phyloP scores from a whole-genome alignment of 148 eudicot genomes.

The Fagopyrum tataricum region DNA sequence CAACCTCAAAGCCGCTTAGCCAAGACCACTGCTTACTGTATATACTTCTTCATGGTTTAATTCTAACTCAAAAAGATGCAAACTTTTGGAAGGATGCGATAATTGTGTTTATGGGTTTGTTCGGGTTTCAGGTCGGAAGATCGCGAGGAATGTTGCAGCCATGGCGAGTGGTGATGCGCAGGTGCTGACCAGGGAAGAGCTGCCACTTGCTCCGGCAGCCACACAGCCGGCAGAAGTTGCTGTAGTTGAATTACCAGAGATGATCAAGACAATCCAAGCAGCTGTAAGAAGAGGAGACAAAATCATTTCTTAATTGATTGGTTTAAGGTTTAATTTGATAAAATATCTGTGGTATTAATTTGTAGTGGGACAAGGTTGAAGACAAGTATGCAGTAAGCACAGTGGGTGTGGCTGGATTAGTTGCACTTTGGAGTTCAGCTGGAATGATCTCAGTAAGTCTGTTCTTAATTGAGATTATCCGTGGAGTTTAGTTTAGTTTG shows the following conservation, averaged over 20 bases:
- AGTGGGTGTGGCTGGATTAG: conserved; percentile 55
- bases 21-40: conserved; percentile 54
- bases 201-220: neutral
- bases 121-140: conserved; percentile 42
- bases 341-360: neutral
- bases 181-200: conserved; percentile 16
- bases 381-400: conserved; percentile 91
- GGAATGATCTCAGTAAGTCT: conserved; percentile 73
- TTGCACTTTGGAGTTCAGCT: conserved; percentile 56
- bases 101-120: neutral
- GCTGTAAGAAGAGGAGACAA: conserved; percentile 33
- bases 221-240: conserved; percentile 24
- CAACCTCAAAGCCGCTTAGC: conserved; percentile 38
- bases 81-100: neutral
- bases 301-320: neutral
- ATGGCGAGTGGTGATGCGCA: conserved; percentile 80
- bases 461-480: neutral
- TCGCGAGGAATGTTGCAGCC: conserved; percentile 65
- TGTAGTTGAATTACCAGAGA: conserved; percentile 45
- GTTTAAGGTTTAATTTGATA: neutral
- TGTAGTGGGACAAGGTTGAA: conserved; percentile 93
- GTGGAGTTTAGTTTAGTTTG: neutral
- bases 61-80: neutral
- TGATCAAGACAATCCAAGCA: conserved; percentile 55
- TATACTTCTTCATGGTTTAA: neutral